phyloP scores from a whole-genome alignment of 2,329 filamentous ascomycete species.

The Aspergillus sojae region DNA sequence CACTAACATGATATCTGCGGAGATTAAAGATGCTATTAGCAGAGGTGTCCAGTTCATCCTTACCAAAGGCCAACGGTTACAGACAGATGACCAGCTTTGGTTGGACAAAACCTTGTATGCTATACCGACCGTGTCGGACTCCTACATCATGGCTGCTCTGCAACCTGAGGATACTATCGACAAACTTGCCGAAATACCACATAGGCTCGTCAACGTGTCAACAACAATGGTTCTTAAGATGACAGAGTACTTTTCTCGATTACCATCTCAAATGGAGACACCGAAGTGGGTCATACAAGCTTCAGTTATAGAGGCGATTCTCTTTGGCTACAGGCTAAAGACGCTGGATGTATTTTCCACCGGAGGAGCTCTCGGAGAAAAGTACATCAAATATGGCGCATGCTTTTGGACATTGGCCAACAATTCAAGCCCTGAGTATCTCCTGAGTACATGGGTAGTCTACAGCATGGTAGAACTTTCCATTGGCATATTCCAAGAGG shows the following conservation, averaged over 20 bases:
- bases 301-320: neutral
- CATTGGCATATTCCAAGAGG: neutral
- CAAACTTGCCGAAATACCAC: neutral
- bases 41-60: neutral
- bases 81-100: neutral
- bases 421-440: neutral
- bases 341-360: neutral
- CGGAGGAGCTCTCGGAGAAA: neutral
- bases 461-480: neutral
- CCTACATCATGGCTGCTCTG: neutral
- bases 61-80: neutral
- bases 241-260: neutral
- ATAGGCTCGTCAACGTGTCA: neutral
- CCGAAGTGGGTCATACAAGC: neutral
- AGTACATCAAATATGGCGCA: neutral
- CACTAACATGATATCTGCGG: neutral
- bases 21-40: neutral
- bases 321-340: neutral
- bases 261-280: neutral
- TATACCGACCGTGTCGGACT: neutral
- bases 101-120: neutral
- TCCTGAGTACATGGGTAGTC: neutral
- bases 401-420: neutral
- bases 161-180: neutral
- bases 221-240: neutral